phyloP scores from a whole-genome alignment of 306 rosid species.

The Pterocarpus santalinus region DNA sequence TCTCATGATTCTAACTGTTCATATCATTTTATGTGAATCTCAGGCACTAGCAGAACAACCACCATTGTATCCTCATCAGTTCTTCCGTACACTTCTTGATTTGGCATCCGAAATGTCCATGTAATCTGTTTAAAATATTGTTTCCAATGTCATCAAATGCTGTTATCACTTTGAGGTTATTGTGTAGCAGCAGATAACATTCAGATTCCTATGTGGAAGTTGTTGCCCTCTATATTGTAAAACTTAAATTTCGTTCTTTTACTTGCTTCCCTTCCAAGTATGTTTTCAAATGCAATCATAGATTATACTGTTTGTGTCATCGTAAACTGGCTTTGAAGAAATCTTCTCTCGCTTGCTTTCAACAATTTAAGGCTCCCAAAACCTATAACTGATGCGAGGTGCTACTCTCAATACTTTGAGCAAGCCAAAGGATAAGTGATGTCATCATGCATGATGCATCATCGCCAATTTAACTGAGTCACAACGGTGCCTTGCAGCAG shows the following conservation, averaged over 20 bases:
- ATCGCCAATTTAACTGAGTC: no score
- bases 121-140: constrained; percentile 26
- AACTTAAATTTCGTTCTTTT: constrained; percentile 1
- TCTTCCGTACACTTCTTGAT: constrained; percentile 86
- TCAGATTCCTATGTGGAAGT: constrained; percentile 7
- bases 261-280: constrained; percentile 6
- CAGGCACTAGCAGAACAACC: constrained; percentile 95
- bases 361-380: no score
- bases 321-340: not conserved
- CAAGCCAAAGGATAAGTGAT: no score
- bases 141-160: constrained; percentile 16
- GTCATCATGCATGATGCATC: no score
- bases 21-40: constrained; percentile 39
- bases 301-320: constrained; percentile 3
- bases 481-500: no score
- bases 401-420: no score
- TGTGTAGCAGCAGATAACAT: constrained; percentile 32
- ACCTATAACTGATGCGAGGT: no score
- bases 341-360: not conserved
- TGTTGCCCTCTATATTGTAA: constrained; percentile 26
- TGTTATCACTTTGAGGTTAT: not conserved
- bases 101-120: constrained; percentile 73
- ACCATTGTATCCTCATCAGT: constrained; percentile 85
- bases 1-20: constrained; percentile 40
- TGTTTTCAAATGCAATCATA: constrained; percentile 24